Evolutionary conservation across 305 asterid genomes (phyloP).

Genomic region (Nicotiana rustica): DNA sequence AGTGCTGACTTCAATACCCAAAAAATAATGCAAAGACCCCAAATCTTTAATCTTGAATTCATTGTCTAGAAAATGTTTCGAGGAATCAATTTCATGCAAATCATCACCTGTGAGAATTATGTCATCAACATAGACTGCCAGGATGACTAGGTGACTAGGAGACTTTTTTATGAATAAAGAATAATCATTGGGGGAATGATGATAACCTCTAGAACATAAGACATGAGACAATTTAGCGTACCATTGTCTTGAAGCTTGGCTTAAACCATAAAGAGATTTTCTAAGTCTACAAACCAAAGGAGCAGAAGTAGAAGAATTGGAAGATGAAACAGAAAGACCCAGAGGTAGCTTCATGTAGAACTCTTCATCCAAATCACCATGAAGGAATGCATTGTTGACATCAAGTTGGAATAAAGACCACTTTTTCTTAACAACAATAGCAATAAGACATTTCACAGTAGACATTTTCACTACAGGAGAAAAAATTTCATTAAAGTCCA

Average conservation of each 20-base stretch:
- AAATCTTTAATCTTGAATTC: not conserved
- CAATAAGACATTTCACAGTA: not conserved
- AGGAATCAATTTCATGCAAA: not conserved
- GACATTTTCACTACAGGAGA: not conserved
- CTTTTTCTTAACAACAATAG: not conserved
- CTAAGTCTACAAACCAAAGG: not conserved
- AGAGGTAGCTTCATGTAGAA: not conserved
- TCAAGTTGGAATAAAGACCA: not conserved
- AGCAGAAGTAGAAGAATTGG: no score
- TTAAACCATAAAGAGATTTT: not conserved
- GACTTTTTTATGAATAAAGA: not conserved
- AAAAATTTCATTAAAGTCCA: not conserved
- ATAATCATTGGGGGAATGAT: not conserved
- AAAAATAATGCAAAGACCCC: not conserved
- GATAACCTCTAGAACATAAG: not conserved
- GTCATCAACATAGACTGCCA: not conserved
- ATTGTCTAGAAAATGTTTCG: not conserved
- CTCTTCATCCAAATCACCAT: slow-evolving; percentile 8
- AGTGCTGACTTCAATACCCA: not conserved
- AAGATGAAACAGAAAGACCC: no score
- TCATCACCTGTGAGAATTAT: not conserved
- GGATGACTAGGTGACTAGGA: not conserved
- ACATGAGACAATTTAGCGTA: not conserved
- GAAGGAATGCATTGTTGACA: not conserved
- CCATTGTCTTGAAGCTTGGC: not conserved